phyloP scores from a whole-genome alignment of 2,329 filamentous ascomycete genomes.

The Ilyonectria mors-panacis region DNA sequence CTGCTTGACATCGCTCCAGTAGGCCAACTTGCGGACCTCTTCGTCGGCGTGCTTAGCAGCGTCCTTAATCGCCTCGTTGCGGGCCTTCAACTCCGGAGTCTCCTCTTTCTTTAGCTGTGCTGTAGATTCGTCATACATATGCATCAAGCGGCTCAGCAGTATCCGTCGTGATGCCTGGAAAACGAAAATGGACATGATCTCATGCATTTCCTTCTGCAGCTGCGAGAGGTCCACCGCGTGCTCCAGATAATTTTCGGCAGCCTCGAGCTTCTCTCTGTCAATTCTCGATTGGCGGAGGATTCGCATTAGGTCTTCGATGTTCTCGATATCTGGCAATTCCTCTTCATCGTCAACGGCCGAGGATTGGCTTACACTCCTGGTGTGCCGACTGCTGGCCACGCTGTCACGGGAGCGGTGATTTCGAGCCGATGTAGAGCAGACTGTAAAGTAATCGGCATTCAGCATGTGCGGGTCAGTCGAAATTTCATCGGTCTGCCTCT shows the following conservation, averaged over 20 bases:
- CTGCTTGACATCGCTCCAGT: constrained; percentile 87
- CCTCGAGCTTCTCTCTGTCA: constrained; percentile 92
- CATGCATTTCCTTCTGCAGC: constrained; percentile 82
- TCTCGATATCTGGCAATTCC: constrained; percentile 71
- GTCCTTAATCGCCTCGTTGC: constrained; percentile 78
- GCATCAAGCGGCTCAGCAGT: constrained; percentile 78
- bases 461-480: constrained; percentile 74
- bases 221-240: constrained; percentile 84
- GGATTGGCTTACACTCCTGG: constrained; percentile 56
- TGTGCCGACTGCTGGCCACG: constrained; percentile 51
- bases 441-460: constrained; percentile 84
- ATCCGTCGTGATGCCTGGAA: constrained; percentile 90
- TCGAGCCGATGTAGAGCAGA: constrained; percentile 69
- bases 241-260: constrained; percentile 85
- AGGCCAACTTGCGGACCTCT: constrained; percentile 85
- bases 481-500: constrained; percentile 64
- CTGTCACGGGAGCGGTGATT: constrained; percentile 52
- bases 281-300: constrained; percentile 80
- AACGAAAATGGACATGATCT: constrained; percentile 88
- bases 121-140: constrained; percentile 64
- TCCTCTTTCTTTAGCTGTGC: constrained; percentile 57
- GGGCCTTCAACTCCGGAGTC: constrained; percentile 52
- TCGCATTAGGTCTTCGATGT: constrained; percentile 78
- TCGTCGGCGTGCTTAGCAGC: constrained; percentile 84
- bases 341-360: constrained; percentile 63